Conservation (phyloP, 2,329 filamentous ascomycete species). For the Aspergillus floridensis region DNA sequence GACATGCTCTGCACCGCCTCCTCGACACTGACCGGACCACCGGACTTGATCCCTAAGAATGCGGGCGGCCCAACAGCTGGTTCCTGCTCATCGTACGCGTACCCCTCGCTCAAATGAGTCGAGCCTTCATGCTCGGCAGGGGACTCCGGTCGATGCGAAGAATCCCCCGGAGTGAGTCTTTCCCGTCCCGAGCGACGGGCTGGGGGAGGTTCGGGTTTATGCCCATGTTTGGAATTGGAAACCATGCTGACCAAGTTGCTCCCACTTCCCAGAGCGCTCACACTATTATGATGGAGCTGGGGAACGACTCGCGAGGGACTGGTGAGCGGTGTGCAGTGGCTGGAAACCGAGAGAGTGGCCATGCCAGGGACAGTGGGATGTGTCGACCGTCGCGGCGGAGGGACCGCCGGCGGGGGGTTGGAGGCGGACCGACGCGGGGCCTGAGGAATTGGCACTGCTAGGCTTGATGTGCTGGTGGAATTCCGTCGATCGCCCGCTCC, state of each 20-base stretch:
- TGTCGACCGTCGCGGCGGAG: conserved; percentile 40
- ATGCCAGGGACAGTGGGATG: conserved; percentile 13
- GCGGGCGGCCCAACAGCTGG: neutral
- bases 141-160: conserved; percentile 22
- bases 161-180: conserved; percentile 27
- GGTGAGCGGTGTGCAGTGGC: conserved; percentile 25
- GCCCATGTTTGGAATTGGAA: conserved; percentile 23
- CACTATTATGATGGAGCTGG: neutral
- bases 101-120: neutral
- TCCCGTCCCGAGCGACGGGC: conserved; percentile 41
- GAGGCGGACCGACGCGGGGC: conserved; percentile 32
- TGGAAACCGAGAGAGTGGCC: conserved; percentile 13
- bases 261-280: neutral
- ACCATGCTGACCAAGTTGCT: neutral
- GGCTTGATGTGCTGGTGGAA: conserved; percentile 24
- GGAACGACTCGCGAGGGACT: conserved; percentile 14
- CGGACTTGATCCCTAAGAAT: conserved; percentile 3
- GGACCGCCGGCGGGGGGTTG: conserved; percentile 41
- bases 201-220: conserved; percentile 41
- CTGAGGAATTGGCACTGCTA: conserved; percentile 23
- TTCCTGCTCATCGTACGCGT: neutral
- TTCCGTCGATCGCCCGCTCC: conserved; percentile 20
- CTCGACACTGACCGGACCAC: conserved; percentile 28
- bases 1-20: conserved; percentile 36
- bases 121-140: conserved; percentile 5